Conservation (phyloP, 495 filamentous ascomycete species). For the Penicillium coffeae region DNA sequence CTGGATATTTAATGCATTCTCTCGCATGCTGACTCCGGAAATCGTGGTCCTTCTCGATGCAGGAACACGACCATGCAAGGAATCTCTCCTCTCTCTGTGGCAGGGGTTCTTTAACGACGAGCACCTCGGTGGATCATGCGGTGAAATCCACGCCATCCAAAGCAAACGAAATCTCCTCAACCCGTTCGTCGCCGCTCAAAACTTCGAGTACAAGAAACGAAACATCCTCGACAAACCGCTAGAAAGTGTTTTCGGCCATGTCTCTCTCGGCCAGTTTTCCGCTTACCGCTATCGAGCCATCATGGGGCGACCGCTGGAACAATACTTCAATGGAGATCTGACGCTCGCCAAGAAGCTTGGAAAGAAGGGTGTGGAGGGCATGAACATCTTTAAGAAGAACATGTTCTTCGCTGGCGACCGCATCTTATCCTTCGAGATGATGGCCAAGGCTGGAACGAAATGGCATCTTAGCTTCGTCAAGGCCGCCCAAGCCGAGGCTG, state of each 20-base stretch:
- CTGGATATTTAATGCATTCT: conserved; percentile 97
- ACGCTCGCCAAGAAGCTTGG: conserved; percentile 87
- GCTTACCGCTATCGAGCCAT: conserved; percentile 96
- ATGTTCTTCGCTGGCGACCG: conserved; percentile 99
- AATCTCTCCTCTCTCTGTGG: conserved; percentile 89
- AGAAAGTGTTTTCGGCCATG: conserved; percentile 94
- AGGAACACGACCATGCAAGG: conserved; percentile 86
- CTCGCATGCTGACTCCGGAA: conserved; percentile 91
- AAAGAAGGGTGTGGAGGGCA: conserved; percentile 98
- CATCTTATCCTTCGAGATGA: conserved; percentile 97
- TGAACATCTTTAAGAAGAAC: conserved; percentile 99
- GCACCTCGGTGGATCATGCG: conserved; percentile 93
- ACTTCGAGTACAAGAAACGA: conserved; percentile 98
- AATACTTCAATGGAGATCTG: conserved; percentile 99
- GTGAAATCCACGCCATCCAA: conserved; percentile 97
- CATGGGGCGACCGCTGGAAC: conserved; percentile 92
- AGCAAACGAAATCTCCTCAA: conserved; percentile 87
- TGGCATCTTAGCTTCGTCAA: conserved; percentile 99
- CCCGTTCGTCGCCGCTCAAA: conserved; percentile 90
- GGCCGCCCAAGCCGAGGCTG: conserved; percentile 93
- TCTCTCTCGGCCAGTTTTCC: conserved; percentile 96
- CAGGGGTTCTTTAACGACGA: conserved; percentile 99
- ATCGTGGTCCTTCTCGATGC: conserved; percentile 94
- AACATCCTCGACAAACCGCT: conserved; percentile 98
- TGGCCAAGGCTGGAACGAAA: conserved; percentile 94